These are phyloP conservation scores for Petunia axillaris DNA, from an alignment of 257 asterid genomes.

Conservation along the genomic window DNA sequence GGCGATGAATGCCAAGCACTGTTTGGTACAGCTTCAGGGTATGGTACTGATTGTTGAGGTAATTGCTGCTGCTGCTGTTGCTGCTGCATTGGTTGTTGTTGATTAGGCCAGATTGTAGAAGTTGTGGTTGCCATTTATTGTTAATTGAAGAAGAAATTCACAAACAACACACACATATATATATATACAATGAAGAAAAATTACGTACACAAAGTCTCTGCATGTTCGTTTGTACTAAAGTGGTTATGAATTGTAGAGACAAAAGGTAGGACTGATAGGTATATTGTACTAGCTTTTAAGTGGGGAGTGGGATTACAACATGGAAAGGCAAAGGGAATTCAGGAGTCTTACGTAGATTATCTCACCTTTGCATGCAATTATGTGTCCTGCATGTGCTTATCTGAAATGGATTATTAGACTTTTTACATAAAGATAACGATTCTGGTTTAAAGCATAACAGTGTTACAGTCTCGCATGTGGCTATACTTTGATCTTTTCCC, in stretches of 20 bases:
- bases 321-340: conserved; percentile 29
- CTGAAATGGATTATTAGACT: conserved; percentile 14
- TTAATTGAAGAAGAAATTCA: not conserved
- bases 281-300: not conserved
- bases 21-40: conserved; percentile 24
- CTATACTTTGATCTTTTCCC: not conserved
- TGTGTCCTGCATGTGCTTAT: not conserved
- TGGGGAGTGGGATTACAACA: conserved; percentile 33
- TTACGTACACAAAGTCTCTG: not conserved
- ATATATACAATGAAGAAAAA: not conserved
- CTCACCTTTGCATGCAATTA: not conserved
- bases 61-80: conserved; percentile 27
- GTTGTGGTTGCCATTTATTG: conserved; percentile 35
- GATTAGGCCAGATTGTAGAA: conserved; percentile 36
- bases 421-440: conserved; percentile 8
- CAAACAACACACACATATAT: not conserved
- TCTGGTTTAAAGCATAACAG: conserved; percentile 13
- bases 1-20: conserved; percentile 30
- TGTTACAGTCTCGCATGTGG: conserved; percentile 34
- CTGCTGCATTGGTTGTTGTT: conserved; percentile 8
- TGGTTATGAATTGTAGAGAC: not conserved
- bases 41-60: conserved; percentile 31
- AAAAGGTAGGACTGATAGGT: conserved; percentile 11
- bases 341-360: not conserved
- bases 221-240: not conserved